Conservation (phyloP, 1,284 basidiomycete species). For the Cryptococcus sp. region DNA sequence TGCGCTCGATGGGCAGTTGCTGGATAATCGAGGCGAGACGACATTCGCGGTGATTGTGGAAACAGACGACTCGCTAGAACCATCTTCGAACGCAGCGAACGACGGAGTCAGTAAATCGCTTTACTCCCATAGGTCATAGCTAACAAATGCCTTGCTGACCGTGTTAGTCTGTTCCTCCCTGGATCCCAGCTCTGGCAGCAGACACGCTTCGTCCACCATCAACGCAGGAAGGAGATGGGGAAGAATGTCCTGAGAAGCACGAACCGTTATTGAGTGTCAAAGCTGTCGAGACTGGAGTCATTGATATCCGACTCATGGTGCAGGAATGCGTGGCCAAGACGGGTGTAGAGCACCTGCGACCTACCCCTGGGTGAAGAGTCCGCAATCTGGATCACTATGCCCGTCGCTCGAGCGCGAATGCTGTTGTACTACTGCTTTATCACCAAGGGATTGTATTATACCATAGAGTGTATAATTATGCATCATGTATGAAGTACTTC, state of each 20-base stretch:
- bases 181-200: slow-evolving; percentile 39
- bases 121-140: neutral
- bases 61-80: slow-evolving; percentile 67
- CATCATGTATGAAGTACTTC: neutral
- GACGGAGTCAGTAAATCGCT: slow-evolving; percentile 52
- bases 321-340: slow-evolving; percentile 49
- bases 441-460: too few relatives aligned
- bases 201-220: slow-evolving; percentile 32
- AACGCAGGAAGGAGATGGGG: slow-evolving; percentile 9
- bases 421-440: neutral
- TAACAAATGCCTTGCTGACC: slow-evolving; percentile 12
- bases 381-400: neutral
- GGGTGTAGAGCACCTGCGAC: slow-evolving; percentile 22
- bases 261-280: slow-evolving; percentile 61
- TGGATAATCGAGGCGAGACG: slow-evolving; percentile 67
- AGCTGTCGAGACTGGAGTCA: slow-evolving; percentile 80
- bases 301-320: slow-evolving; percentile 59
- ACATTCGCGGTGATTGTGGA: slow-evolving; percentile 83
- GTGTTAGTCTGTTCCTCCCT: slow-evolving; percentile 62
- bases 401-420: neutral
- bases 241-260: slow-evolving; percentile 22
- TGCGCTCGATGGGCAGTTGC: slow-evolving; percentile 75
- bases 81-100: slow-evolving; percentile 57
- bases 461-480: neutral
- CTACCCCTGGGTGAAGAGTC: neutral